phyloP scores from a whole-genome alignment of 2,329 filamentous ascomycete species.

The Claviceps quebecensis region DNA sequence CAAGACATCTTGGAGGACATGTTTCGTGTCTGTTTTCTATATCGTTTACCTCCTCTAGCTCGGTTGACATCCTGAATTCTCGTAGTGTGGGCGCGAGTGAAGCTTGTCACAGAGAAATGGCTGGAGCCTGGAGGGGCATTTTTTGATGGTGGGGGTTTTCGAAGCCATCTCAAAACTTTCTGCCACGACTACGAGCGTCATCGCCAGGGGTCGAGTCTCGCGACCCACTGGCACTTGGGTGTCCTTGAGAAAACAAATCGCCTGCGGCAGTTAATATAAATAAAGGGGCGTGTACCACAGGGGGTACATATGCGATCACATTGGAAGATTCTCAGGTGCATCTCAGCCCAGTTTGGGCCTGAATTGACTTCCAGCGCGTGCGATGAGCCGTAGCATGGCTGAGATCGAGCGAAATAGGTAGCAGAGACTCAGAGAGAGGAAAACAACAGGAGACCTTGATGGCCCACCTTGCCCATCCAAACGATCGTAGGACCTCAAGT shows the following conservation, averaged over 20 bases:
- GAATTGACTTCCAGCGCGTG: neutral
- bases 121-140: conserved; percentile 13
- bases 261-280: neutral
- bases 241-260: neutral
- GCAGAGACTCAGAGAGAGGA: no score
- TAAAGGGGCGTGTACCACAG: neutral
- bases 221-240: conserved; percentile 9
- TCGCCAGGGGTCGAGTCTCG: conserved; percentile 1
- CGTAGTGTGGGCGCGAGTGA: neutral
- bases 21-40: neutral
- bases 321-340: no score
- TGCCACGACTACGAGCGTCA: conserved; percentile 7
- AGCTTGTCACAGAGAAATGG: neutral
- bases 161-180: conserved; percentile 1
- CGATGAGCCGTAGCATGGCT: neutral
- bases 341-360: no score
- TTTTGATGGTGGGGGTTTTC: conserved; percentile 9
- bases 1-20: neutral
- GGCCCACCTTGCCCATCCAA: neutral
- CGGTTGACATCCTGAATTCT: conserved; percentile 47
- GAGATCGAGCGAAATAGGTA: no score
- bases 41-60: conserved; percentile 55
- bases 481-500: neutral
- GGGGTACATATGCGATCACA: no score
- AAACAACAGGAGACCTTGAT: neutral